These are phyloP conservation scores for Trametes punicea DNA, from an alignment of 768 basidiomycete genomes.

Conservation along the genomic window DNA sequence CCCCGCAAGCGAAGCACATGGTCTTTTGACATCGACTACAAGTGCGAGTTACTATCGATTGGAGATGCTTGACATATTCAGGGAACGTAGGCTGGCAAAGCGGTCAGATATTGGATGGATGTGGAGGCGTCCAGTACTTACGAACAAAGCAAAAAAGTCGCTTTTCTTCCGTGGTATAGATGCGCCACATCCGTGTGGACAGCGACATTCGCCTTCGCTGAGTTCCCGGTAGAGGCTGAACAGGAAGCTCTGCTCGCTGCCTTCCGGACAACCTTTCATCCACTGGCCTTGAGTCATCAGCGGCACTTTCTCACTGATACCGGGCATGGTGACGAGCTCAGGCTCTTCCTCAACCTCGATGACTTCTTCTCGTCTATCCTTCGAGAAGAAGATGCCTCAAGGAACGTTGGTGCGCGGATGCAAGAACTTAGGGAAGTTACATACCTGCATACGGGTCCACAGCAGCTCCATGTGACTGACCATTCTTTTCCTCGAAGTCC, in stretches of 20 bases:
- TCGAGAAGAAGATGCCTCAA: constrained; percentile 90
- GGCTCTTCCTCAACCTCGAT: constrained; percentile 87
- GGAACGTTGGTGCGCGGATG: constrained; percentile 7
- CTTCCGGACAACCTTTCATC: constrained; percentile 98
- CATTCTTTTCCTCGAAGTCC: constrained; percentile 54
- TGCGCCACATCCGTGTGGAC: constrained; percentile 74
- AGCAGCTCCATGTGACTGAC: constrained; percentile 42
- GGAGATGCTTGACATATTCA: constrained; percentile 64
- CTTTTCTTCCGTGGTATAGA: constrained; percentile 57
- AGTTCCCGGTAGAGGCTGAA: constrained; percentile 82
- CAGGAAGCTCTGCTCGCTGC: constrained; percentile 83
- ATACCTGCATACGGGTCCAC: constrained; percentile 89
- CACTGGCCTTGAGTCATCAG: constrained; percentile 88
- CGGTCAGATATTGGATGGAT: constrained; percentile 8
- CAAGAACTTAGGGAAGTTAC: background rate
- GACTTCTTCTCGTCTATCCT: constrained; percentile 87
- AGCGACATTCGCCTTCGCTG: constrained; percentile 56
- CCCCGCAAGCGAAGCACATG: constrained; percentile 49
- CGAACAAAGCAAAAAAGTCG: constrained; percentile 82
- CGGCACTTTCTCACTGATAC: constrained; percentile 46
- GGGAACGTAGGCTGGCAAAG: constrained; percentile 65
- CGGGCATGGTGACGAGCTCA: constrained; percentile 44
- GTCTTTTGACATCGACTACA: constrained; percentile 42
- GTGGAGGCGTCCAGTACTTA: constrained; percentile 38
- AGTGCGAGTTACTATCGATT: constrained; percentile 49